Evolutionary conservation across 2,329 filamentous ascomycete genomes (phyloP).

Genomic region (Ophiocordyceps sinensis): DNA sequence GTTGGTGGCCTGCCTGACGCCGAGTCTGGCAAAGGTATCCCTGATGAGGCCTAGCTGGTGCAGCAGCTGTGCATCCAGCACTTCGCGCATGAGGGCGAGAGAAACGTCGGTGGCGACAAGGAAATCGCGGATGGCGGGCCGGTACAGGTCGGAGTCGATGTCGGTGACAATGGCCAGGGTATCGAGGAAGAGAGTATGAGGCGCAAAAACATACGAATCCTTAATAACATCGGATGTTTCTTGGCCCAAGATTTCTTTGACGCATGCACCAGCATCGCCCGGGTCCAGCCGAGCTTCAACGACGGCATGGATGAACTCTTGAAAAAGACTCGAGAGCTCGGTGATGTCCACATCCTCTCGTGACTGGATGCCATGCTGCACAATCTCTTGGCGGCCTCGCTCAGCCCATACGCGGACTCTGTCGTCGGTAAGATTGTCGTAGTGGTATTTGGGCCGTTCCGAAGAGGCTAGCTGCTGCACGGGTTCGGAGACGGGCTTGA

Average conservation of each 20-base stretch:
- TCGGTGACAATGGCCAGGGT: slow-evolving; percentile 68
- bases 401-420: slow-evolving; percentile 53
- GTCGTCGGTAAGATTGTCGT: slow-evolving; percentile 61
- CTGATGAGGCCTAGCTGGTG: slow-evolving; percentile 67
- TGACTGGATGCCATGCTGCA: slow-evolving; percentile 50
- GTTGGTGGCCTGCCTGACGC: slow-evolving; percentile 83
- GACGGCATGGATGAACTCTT: slow-evolving; percentile 70
- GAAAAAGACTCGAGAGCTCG: slow-evolving; percentile 58
- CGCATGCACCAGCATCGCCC: slow-evolving; percentile 52
- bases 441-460: slow-evolving; percentile 43
- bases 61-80: slow-evolving; percentile 68
- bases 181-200: slow-evolving; percentile 65
- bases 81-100: slow-evolving; percentile 56
- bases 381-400: slow-evolving; percentile 50
- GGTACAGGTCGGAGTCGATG: slow-evolving; percentile 39
- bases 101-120: slow-evolving; percentile 60
- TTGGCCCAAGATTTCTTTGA: slow-evolving; percentile 59
- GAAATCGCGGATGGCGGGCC: slow-evolving; percentile 46
- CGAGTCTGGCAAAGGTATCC: slow-evolving; percentile 69
- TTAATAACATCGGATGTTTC: slow-evolving; percentile 35
- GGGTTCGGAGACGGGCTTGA: slow-evolving; percentile 9
- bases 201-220: slow-evolving; percentile 39
- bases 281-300: slow-evolving; percentile 55
- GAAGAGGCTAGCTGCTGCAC: slow-evolving; percentile 10
- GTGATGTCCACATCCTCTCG: slow-evolving; percentile 53